Percentiles rank a stretch among this genome's conserved stretches.
Evolutionary conservation across 768 basidiomycete species (phyloP).

Genomic region (Boletus huronensis): DNA sequence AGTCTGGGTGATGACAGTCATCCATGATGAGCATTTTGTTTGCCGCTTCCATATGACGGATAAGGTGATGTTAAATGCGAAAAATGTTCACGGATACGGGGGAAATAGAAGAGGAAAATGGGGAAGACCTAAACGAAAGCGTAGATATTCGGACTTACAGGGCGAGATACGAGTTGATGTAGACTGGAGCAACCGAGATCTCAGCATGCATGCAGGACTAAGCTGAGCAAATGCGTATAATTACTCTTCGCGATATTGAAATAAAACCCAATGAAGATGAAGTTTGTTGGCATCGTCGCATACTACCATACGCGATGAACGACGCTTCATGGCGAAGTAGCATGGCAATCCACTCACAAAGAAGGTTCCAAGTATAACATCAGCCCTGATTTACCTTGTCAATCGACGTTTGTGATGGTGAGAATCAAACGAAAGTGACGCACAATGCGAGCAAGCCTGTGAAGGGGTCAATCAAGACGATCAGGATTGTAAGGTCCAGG

Average conservation of each 20-base stretch:
- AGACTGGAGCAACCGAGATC: slow-evolving; percentile 34
- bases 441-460: slow-evolving; percentile 39
- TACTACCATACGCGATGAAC: slow-evolving; percentile 26
- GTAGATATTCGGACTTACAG: slow-evolving; percentile 23
- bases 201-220: neutral
- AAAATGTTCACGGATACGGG: neutral
- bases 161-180: slow-evolving; percentile 54
- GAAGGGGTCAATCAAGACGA: slow-evolving; percentile 15
- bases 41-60: neutral
- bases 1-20: slow-evolving; percentile 29
- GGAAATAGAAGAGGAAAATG: neutral
- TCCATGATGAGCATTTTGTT: neutral
- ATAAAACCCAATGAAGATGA: slow-evolving; percentile 52
- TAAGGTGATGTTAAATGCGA: neutral
- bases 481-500: slow-evolving; percentile 12
- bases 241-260: slow-evolving; percentile 52
- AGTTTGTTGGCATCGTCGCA: slow-evolving; percentile 47
- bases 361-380: slow-evolving; percentile 43
- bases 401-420: neutral
- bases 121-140: neutral
- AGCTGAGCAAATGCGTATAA: slow-evolving; percentile 18
- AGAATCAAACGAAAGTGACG: slow-evolving; percentile 14
- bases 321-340: neutral
- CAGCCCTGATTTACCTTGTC: slow-evolving; percentile 33
- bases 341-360: slow-evolving; percentile 25